Evolutionary conservation across 1,284 basidiomycete species (phyloP).

Genomic region (Laetiporus sulphureus): DNA sequence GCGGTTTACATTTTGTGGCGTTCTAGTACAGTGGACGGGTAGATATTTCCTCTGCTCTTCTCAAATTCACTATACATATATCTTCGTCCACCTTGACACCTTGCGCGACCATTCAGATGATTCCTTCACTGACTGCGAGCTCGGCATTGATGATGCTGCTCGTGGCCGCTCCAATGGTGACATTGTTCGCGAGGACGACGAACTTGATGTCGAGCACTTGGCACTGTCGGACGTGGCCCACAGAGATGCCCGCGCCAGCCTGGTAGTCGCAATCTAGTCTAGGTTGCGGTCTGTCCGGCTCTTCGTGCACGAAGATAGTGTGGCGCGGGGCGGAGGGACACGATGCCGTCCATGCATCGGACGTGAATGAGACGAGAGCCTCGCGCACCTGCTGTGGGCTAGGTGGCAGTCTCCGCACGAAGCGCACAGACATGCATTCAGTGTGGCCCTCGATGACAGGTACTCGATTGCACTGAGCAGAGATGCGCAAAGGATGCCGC

Average conservation of each 20-base stretch:
- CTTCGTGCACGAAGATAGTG: conserved; percentile 91
- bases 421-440: conserved; percentile 86
- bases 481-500: conserved; percentile 75
- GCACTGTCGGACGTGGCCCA: conserved; percentile 89
- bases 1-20: not conserved
- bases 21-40: not conserved
- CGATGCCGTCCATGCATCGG: conserved; percentile 73
- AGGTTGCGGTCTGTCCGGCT: conserved; percentile 91
- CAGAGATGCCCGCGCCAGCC: conserved; percentile 88
- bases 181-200: conserved; percentile 92
- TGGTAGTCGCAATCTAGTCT: conserved; percentile 89
- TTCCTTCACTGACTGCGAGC: conserved; percentile 81
- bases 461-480: conserved; percentile 51
- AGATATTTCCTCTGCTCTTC: not conserved
- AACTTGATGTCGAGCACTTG: conserved; percentile 94
- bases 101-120: too few relatives aligned
- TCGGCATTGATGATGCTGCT: conserved; percentile 98
- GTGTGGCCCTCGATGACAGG: conserved; percentile 92
- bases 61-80: conserved; percentile 10
- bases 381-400: conserved; percentile 84
- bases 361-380: conserved; percentile 70
- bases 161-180: conserved; percentile 94
- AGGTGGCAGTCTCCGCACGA: conserved; percentile 76
- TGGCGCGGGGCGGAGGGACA: conserved; percentile 85
- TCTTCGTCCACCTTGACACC: too few relatives aligned